Conservation (phyloP, 257 asterid species). For the Gentiana straminea region DNA sequence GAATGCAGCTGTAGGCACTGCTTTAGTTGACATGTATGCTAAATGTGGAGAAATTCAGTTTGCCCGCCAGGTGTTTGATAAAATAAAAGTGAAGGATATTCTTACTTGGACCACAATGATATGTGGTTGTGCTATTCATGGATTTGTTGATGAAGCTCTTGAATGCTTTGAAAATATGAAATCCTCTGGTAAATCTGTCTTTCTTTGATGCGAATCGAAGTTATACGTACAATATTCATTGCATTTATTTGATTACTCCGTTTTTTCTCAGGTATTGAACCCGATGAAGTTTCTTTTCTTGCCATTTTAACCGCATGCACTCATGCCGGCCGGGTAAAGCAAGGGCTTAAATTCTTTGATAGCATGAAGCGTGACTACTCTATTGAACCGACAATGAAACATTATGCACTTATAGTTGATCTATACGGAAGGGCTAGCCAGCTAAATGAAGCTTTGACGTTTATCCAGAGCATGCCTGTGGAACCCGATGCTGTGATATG, state of each 20-base stretch:
- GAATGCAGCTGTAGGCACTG: slow-evolving; percentile 23
- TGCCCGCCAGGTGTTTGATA: slow-evolving; percentile 23
- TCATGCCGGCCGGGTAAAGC: slow-evolving; percentile 29
- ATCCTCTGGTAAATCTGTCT: slow-evolving; percentile 12
- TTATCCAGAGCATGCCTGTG: slow-evolving; percentile 23
- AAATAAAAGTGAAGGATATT: slow-evolving; percentile 23
- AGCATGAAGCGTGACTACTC: slow-evolving; percentile 22
- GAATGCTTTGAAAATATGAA: slow-evolving; percentile 28
- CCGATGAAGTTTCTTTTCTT: slow-evolving; percentile 29
- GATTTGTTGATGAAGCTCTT: slow-evolving; percentile 23
- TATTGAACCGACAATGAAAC: slow-evolving; percentile 28
- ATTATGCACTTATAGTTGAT: slow-evolving; percentile 31
- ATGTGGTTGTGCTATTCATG: slow-evolving; percentile 38
- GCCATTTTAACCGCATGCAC: slow-evolving; percentile 31
- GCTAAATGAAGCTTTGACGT: slow-evolving; percentile 25
- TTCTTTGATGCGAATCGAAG: not conserved
- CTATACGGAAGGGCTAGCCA: slow-evolving; percentile 32
- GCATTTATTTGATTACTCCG: no score
- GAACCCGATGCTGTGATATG: slow-evolving; percentile 30
- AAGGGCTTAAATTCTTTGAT: slow-evolving; percentile 26
- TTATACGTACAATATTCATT: no score
- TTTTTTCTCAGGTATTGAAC: slow-evolving; percentile 20
- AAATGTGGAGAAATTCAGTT: slow-evolving; percentile 29
- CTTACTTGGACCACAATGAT: slow-evolving; percentile 34
- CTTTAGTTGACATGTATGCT: slow-evolving; percentile 36